Base-by-base conservation (phyloP, 371 early-diverging fungal species). In the Actinomucor elegans region DNA sequence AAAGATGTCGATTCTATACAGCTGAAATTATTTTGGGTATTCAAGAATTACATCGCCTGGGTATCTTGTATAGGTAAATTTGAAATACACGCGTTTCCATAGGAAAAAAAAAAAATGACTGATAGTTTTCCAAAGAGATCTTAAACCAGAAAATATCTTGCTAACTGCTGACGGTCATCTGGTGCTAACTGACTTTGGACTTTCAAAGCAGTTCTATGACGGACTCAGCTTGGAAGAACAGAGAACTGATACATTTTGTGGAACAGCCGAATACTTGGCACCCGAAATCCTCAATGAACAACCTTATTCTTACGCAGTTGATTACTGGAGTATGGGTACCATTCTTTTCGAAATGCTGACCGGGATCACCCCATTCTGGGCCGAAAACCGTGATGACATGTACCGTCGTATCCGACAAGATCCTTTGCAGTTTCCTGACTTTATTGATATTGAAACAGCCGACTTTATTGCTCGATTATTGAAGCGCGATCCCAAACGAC, bases 291-390 rank as follows among this genome's bases (percentile, higher is more conserved):
- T 98, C 15, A 67, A 73, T 24, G 84, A 86, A 0, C 67, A 79
- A n/a, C 85, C 85, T 40, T 96, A 97, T 58, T 91, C 91, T 5
- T 89, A 86, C 52, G 84, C 83, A 12, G 95, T 94, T 1, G 99
- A 99, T 68, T 94, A 94, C 84, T 99, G 99, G 99, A 88, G 94
- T 23, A 73, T 97, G 3, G 99, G 98, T 1, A 91, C 96, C 4
- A 79, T 97, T 17, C 77, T 97, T 32, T 98, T 89, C 56, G 96
- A 89, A 64, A 86, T 91, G 77, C 32, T 90, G 37, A 79, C 75
- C 8, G 91, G 92, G 0, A 69, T 78, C 50, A 89, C 90, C 0
- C 92, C 92, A 0, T 92, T 88, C 55, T 91, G 87, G 75, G 83
- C 84, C 1, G 89, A 91, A 35, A 88, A 90, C 48, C 77, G 79